phyloP scores from a whole-genome alignment of 148 eudicot species.

The Cornus controversa region DNA sequence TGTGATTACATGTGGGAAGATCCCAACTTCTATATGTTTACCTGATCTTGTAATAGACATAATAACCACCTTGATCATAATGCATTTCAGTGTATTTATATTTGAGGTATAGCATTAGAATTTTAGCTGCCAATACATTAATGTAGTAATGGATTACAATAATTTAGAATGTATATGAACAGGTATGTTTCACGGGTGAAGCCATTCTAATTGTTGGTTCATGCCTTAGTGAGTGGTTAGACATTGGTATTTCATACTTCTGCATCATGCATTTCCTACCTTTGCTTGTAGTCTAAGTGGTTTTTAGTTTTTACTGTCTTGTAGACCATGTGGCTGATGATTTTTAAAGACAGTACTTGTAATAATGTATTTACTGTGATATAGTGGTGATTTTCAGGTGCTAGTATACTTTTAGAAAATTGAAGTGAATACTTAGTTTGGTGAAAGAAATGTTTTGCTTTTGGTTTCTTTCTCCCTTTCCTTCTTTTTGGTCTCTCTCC shows the following conservation, averaged over 20 bases:
- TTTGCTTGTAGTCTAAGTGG: neutral
- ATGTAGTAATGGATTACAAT: neutral
- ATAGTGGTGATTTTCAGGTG: neutral
- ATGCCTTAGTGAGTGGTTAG: neutral
- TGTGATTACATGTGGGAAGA: neutral
- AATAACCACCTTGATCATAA: neutral
- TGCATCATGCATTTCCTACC: neutral
- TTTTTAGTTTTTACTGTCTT: neutral
- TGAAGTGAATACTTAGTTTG: neutral
- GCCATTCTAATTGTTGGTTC: neutral
- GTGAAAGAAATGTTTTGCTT: conserved; percentile 7
- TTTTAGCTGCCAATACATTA: neutral
- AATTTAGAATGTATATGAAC: neutral
- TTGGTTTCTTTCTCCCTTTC: neutral
- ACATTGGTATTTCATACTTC: neutral
- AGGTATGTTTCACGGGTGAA: neutral
- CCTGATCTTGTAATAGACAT: neutral
- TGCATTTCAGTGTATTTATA: neutral
- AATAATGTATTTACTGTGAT: neutral
- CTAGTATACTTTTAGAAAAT: neutral
- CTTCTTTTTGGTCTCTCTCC: neutral
- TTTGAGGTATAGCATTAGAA: neutral
- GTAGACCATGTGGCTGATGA: neutral
- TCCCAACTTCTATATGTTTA: neutral
- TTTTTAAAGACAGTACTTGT: neutral